Percentiles rank a stretch among this genome's conserved stretches.
Conservation (phyloP, 2,329 filamentous ascomycete species). For the Dissoconium aciculare region DNA sequence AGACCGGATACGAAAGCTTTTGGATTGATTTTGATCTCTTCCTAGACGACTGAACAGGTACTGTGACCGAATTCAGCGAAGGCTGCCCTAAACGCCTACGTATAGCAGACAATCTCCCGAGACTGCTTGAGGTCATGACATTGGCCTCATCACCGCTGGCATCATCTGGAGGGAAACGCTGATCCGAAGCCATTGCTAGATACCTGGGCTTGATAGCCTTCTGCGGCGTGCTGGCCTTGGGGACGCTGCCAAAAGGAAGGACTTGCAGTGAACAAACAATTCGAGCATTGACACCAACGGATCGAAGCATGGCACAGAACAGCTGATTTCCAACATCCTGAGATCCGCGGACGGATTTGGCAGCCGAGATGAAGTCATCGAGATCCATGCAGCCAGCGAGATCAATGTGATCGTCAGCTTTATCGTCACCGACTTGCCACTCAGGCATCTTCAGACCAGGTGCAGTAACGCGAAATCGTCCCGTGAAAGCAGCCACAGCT, state of each 20-base stretch:
- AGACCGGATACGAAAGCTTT: slow-evolving; percentile 68
- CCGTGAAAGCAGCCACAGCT: slow-evolving; percentile 50
- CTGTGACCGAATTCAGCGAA: slow-evolving; percentile 9
- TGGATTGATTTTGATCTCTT: slow-evolving; percentile 34
- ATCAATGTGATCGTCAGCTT: slow-evolving; percentile 7
- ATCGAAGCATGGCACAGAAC: slow-evolving; percentile 73
- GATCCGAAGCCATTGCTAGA: slow-evolving; percentile 21
- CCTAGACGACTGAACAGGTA: slow-evolving; percentile 6
- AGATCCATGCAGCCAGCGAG: slow-evolving; percentile 11
- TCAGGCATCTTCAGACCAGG: slow-evolving; percentile 53
- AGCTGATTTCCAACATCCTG: slow-evolving; percentile 80
- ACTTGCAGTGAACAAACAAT: slow-evolving; percentile 84
- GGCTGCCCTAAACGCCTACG: slow-evolving; percentile 23
- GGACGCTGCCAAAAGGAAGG: slow-evolving; percentile 48
- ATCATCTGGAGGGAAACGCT: slow-evolving; percentile 5
- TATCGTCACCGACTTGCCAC: slow-evolving; percentile 53
- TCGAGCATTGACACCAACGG: slow-evolving; percentile 65
- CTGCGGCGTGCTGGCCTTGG: slow-evolving; percentile 30
- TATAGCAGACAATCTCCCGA: slow-evolving; percentile 17
- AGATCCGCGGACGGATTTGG: slow-evolving; percentile 58
- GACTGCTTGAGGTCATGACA: slow-evolving; percentile 10
- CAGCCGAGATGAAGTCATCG: slow-evolving; percentile 59
- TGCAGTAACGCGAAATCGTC: slow-evolving; percentile 55
- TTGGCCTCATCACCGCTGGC: slow-evolving; percentile 15
- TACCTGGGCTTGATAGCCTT: slow-evolving; percentile 25